A percentile compares a stretch with the other conserved stretches of the same genome.
Conservation (phyloP, 1,139 yeast species). For the Hemisphaericaspora subhashii region DNA sequence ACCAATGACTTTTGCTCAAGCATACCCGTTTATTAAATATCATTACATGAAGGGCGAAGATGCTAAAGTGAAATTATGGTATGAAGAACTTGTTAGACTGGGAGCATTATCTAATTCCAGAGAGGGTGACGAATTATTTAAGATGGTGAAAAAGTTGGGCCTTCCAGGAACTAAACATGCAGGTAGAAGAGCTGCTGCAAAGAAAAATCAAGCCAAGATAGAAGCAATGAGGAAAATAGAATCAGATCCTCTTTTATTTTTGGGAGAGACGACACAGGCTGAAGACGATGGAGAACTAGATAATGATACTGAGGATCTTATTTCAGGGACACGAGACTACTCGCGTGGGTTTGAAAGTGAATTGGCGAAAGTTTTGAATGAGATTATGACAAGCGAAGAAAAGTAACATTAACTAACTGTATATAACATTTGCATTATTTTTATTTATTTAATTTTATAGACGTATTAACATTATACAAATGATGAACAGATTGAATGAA, state of each 20-base stretch:
- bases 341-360: constrained; percentile 22
- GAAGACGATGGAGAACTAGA: constrained; percentile 16
- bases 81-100: constrained; percentile 31
- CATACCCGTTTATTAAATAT: constrained; percentile 40
- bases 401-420: neutral
- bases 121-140: constrained; percentile 31
- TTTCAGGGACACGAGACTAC: constrained; percentile 9
- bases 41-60: constrained; percentile 35
- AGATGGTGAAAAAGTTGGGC: constrained; percentile 35
- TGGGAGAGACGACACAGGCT: constrained; percentile 18
- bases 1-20: constrained; percentile 42
- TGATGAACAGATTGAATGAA: no score
- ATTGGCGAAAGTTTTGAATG: constrained; percentile 19
- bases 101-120: constrained; percentile 31
- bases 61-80: constrained; percentile 39
- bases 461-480: no score
- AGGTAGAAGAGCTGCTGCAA: constrained; percentile 15
- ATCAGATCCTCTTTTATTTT: constrained; percentile 22
- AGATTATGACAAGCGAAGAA: constrained; percentile 5
- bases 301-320: constrained; percentile 23
- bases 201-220: neutral
- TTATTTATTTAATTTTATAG: neutral
- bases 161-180: constrained; percentile 39
- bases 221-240: constrained; percentile 21
- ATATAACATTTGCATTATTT: neutral